Percentiles rank a stretch among this genome's conserved stretches.
phyloP scores from a whole-genome alignment of 2,329 filamentous ascomycete species.

The Penicillium aurantiogriseum region DNA sequence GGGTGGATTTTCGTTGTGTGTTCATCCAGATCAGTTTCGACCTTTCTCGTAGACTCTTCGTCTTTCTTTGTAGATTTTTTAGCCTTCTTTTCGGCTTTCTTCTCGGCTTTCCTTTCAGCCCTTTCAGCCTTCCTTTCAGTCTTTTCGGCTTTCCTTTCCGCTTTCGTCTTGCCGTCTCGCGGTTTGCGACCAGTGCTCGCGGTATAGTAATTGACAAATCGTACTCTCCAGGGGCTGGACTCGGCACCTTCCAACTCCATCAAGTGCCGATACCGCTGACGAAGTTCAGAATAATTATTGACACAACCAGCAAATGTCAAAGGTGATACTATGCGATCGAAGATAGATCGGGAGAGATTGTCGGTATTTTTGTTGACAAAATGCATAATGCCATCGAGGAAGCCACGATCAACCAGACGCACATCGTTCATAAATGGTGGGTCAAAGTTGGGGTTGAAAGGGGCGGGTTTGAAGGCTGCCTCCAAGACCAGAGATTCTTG shows the following conservation, averaged over 20 bases:
- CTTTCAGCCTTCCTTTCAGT: conserved; percentile 16
- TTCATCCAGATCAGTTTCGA: conserved; percentile 9
- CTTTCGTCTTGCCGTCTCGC: conserved; percentile 43
- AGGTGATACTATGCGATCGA: conserved; percentile 73
- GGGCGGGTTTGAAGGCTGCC: conserved; percentile 21
- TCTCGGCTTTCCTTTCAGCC: conserved; percentile 23
- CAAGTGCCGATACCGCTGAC: conserved; percentile 66
- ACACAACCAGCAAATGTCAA: conserved; percentile 80
- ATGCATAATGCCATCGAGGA: conserved; percentile 62
- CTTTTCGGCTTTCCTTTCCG: conserved; percentile 21
- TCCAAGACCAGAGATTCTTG: conserved; percentile 21
- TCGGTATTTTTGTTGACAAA: conserved; percentile 81
- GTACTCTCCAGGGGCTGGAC: conserved; percentile 48
- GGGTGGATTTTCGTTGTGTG: neutral
- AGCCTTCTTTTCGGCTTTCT: conserved; percentile 19
- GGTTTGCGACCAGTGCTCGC: conserved; percentile 64
- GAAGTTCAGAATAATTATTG: conserved; percentile 70
- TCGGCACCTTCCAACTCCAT: conserved; percentile 70
- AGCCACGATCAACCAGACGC: conserved; percentile 65
- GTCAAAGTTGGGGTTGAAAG: conserved; percentile 65
- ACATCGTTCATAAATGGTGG: conserved; percentile 74
- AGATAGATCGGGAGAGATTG: conserved; percentile 66
- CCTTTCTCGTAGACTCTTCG: conserved; percentile 20
- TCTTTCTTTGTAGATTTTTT: conserved; percentile 5
- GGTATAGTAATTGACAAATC: conserved; percentile 90